These are phyloP conservation scores for Alloteropsis semialata DNA, from an alignment of 176 grass and related monocot species.

Conservation along the genomic window DNA sequence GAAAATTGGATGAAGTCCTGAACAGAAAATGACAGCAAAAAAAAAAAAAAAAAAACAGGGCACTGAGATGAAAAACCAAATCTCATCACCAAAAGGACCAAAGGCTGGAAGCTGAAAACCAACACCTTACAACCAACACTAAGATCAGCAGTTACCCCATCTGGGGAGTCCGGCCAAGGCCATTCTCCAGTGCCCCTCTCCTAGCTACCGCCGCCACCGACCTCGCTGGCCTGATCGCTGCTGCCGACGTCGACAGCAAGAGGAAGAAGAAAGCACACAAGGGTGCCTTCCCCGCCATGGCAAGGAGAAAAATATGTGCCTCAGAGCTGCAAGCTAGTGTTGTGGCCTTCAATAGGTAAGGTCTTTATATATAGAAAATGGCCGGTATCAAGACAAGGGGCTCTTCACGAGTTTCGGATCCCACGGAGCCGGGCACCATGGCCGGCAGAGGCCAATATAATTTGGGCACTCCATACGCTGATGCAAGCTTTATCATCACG, in stretches of 20 bases:
- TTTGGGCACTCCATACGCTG: not conserved
- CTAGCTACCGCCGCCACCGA: not conserved
- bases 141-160: constrained; percentile 46
- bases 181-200: constrained; percentile 16
- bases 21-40: not conserved
- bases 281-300: not conserved
- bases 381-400: not conserved
- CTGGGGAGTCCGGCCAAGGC: constrained; percentile 43
- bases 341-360: not conserved
- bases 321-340: not conserved
- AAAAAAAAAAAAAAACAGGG: too few relatives aligned
- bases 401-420: constrained; percentile 1
- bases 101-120: not conserved
- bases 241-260: not conserved
- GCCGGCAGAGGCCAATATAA: not conserved
- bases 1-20: not conserved
- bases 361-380: not conserved
- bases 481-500: not conserved
- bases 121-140: not conserved
- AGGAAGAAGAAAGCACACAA: not conserved
- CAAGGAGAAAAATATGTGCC: not conserved
- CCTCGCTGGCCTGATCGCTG: not conserved
- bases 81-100: not conserved
- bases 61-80: not conserved
- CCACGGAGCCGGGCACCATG: not conserved